Evolutionary conservation across 192 early-diverging fungal genomes (phyloP), one percentile per base, ranked within the genome.

Genomic region (Phlyctochytrium bullatum): DNA sequence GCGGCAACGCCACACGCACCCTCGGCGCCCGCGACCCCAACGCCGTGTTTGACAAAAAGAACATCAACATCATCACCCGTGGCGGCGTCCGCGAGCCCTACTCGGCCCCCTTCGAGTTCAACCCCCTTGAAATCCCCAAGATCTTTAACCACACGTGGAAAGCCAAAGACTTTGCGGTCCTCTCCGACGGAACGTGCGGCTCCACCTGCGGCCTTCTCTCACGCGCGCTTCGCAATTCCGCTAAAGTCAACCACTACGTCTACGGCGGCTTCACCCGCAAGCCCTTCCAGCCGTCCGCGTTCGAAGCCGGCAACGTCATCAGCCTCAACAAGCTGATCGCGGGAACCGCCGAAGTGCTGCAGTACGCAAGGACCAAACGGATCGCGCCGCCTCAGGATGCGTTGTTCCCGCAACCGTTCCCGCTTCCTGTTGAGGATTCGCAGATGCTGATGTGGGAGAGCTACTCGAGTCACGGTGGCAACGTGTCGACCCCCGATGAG

Each of bases 211-310:
- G 20, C 35, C 35, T 47, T 6, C 6, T 20, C 10, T 6, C 20
- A 6, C 40, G 40, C 10, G 6, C 40, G 40, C 40, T 47, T 20
- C 40, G 40, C 10, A 47, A 47, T 20, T 14, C 40, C 10, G 10
- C 6, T 20, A 47, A 47, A 20, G 53, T 65, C 28, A 4, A 12
- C 23, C 10, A 56, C 12, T 56, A 61, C 58, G 53, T 59, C 4
- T 65, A 65, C 53, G 64, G 64, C 23, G 64, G 64, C 25, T 10
- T 25, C 27, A 10, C 20, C 27, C 4, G 59, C 12, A 57, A 14
- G 27, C 62, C 31, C 3, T 64, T 64, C 62, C 62, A 64, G 25
- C 62, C 62, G 24, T 25, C 62, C 0, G 40, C 62, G 36, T 64
- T 64, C 35, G 62, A 64, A 50, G 62, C 35, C 24, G 62, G 62